phyloP scores from a whole-genome alignment of 306 rosid genomes.

The Fragaria iinumae region DNA sequence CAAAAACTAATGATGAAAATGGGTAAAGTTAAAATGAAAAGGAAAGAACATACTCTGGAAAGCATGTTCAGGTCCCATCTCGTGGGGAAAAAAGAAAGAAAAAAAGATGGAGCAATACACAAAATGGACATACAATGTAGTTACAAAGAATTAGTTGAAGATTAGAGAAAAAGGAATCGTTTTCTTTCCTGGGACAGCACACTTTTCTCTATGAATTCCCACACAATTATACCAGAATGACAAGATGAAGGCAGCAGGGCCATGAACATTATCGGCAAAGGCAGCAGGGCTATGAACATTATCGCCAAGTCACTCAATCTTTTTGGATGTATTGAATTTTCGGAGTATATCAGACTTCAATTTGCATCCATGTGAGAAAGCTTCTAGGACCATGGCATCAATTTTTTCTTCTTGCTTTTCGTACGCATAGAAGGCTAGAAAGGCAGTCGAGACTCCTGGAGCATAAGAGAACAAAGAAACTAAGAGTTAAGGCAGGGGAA shows the following conservation, averaged over 20 bases:
- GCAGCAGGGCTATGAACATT: conserved; percentile 14
- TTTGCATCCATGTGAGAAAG: conserved; percentile 51
- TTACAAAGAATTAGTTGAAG: not conserved
- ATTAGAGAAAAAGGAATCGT: too few species aligned
- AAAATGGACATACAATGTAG: not conserved
- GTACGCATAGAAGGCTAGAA: conserved; percentile 61
- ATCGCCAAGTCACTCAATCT: conserved; percentile 41
- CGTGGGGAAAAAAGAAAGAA: not conserved
- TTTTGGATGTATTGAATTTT: conserved; percentile 53
- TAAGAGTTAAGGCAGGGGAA: not conserved
- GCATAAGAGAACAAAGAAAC: conserved; percentile 13
- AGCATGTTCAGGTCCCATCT: not conserved
- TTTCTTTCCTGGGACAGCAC: not conserved
- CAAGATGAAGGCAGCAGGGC: conserved; percentile 17
- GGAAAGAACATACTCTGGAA: not conserved
- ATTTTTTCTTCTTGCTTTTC: conserved; percentile 81
- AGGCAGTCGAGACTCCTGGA: conserved; percentile 63
- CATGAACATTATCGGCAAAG: not conserved
- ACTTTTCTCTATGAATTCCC: not conserved
- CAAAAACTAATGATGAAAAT: not conserved
- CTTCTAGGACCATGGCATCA: conserved; percentile 47
- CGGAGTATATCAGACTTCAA: conserved; percentile 48
- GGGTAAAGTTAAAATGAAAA: not conserved
- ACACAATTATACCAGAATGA: not conserved
- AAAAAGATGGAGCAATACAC: not conserved